These are phyloP conservation scores for Nakazawaea peltata DNA, from an alignment of 805 yeast genomes.

Conservation along the genomic window DNA sequence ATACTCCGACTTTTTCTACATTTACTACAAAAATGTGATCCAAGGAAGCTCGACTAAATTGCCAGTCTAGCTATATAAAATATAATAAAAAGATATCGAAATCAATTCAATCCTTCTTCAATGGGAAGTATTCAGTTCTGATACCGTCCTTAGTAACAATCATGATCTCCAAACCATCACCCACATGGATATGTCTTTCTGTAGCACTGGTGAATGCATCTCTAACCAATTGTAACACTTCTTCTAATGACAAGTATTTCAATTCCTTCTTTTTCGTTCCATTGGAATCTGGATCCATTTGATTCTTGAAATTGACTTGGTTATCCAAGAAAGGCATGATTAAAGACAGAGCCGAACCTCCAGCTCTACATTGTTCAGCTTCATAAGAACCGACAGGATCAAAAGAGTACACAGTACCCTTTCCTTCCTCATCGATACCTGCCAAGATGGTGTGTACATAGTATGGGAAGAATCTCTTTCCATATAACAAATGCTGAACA, in stretches of 20 bases:
- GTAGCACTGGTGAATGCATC: constrained; percentile 97
- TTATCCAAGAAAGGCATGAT: constrained; percentile 97
- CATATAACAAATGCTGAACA: constrained; percentile 82
- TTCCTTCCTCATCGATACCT: constrained; percentile 86
- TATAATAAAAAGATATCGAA: neutral
- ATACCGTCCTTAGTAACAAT: constrained; percentile 94
- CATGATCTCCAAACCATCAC: constrained; percentile 88
- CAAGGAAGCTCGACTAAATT: constrained; percentile 71
- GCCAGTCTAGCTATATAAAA: constrained; percentile 32
- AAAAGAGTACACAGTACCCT: constrained; percentile 91
- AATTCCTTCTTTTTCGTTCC: constrained; percentile 57
- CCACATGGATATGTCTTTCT: constrained; percentile 97
- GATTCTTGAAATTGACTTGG: constrained; percentile 95
- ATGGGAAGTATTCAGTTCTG: constrained; percentile 70
- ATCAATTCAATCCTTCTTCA: constrained; percentile 67
- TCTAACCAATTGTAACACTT: constrained; percentile 78
- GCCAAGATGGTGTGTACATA: constrained; percentile 93
- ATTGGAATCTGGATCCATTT: constrained; percentile 69
- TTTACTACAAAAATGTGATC: constrained; percentile 77
- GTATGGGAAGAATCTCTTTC: constrained; percentile 94
- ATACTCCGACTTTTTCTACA: constrained; percentile 92
- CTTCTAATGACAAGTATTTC: constrained; percentile 66
- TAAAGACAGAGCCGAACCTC: constrained; percentile 93
- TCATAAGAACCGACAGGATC: constrained; percentile 98
- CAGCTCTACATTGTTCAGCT: constrained; percentile 95